Evolutionary conservation across 1,284 basidiomycete species (phyloP).

Genomic region (Pisolithus thermaeus): DNA sequence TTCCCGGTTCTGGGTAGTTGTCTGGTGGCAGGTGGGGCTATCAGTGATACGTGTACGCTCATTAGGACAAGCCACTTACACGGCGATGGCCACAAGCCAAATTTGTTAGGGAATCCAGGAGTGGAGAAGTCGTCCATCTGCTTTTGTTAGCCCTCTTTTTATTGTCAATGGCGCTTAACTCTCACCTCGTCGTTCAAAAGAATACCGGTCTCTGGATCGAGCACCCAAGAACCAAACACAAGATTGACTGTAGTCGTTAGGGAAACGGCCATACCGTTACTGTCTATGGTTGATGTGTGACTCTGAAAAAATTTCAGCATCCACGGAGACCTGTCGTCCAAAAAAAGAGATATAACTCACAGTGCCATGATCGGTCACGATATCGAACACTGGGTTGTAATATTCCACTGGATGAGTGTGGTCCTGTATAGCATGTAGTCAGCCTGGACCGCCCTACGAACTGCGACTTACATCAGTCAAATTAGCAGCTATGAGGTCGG

Average conservation of each 20-base stretch:
- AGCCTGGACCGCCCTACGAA: background rate
- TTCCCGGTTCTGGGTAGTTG: constrained; percentile 84
- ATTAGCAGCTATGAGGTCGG: constrained; percentile 53
- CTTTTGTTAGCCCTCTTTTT: constrained; percentile 7
- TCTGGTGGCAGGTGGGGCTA: constrained; percentile 34
- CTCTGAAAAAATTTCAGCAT: constrained; percentile 42
- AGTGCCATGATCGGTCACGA: constrained; percentile 81
- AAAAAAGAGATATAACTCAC: constrained; percentile 37
- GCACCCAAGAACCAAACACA: constrained; percentile 81
- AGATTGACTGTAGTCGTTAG: constrained; percentile 86
- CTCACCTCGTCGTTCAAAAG: constrained; percentile 81
- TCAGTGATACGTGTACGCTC: background rate
- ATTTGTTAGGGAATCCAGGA: constrained; percentile 75
- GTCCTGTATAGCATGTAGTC: constrained; percentile 43
- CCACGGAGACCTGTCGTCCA: background rate
- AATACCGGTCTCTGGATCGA: constrained; percentile 82
- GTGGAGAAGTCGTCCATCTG: constrained; percentile 87
- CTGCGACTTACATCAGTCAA: constrained; percentile 68
- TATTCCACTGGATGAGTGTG: constrained; percentile 75
- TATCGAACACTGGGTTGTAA: constrained; percentile 80
- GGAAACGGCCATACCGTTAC: constrained; percentile 78
- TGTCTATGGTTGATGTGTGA: constrained; percentile 78
- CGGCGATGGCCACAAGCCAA: constrained; percentile 82
- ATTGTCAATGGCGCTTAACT: background rate
- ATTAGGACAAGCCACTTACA: constrained; percentile 40